phyloP scores from a whole-genome alignment of 1,139 yeast species.

The Blastobotrys serpentis region DNA sequence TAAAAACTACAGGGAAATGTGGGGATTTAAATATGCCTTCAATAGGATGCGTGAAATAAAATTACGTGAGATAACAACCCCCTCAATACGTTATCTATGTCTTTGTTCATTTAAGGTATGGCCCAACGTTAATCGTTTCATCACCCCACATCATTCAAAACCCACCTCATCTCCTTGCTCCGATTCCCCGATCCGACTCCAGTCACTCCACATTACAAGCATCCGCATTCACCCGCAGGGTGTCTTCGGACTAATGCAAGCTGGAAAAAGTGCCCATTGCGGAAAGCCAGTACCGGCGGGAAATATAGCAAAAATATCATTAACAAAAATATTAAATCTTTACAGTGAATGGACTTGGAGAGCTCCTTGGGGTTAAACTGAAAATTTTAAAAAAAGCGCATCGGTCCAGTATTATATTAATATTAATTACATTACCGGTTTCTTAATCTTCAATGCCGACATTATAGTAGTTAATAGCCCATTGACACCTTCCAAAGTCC shows the following conservation, averaged over 20 bases:
- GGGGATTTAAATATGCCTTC: too few species aligned
- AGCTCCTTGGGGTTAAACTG: too few species aligned
- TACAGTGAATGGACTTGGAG: too few species aligned
- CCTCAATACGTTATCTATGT: background rate
- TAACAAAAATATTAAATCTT: too few species aligned
- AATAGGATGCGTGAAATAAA: too few species aligned
- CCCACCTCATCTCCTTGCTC: background rate
- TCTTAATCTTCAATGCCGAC: slow-evolving; percentile 13
- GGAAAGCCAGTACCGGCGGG: too few species aligned
- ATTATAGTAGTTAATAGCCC: slow-evolving; percentile 51
- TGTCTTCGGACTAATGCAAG: too few species aligned
- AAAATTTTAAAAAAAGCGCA: too few species aligned
- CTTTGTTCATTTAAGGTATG: background rate
- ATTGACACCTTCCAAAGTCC: slow-evolving; percentile 73
- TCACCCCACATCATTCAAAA: background rate
- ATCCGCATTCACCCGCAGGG: background rate
- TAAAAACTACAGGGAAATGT: background rate
- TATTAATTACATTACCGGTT: background rate
- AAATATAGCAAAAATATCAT: too few species aligned
- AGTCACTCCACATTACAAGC: background rate
- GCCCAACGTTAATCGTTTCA: slow-evolving; percentile 1
- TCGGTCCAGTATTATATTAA: background rate
- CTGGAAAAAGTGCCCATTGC: too few species aligned
- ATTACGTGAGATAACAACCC: background rate
- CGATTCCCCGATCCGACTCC: background rate